Percentiles rank a stretch among this genome's conserved stretches.
phyloP scores from a whole-genome alignment of 805 yeast species.

The Saturnispora kantuleensis region DNA sequence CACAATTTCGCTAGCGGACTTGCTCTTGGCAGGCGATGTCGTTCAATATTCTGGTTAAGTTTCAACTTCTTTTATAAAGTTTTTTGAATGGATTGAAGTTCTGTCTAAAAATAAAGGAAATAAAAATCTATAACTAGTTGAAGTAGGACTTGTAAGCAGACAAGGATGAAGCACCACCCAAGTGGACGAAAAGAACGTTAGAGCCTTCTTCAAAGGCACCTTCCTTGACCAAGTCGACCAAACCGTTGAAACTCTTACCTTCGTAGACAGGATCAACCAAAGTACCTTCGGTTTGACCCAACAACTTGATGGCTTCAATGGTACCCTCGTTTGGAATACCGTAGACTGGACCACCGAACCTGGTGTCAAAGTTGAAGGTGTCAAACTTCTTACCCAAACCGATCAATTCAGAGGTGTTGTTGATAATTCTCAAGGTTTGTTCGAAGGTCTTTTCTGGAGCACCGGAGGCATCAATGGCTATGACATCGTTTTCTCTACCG shows the following conservation, averaged over 20 bases:
- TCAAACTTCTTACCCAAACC: constrained; percentile 22
- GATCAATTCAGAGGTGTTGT: constrained; percentile 25
- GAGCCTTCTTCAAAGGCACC: constrained; percentile 22
- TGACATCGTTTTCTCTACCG: constrained; percentile 26
- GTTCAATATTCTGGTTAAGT: no score
- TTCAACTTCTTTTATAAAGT: no score
- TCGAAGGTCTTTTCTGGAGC: constrained; percentile 28
- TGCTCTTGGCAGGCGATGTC: no score
- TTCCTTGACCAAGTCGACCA: constrained; percentile 21
- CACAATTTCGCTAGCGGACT: no score
- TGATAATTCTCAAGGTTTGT: constrained; percentile 27
- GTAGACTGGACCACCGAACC: constrained; percentile 28
- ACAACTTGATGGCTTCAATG: constrained; percentile 28
- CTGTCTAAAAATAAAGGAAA: neutral
- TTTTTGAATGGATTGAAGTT: no score
- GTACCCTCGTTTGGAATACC: constrained; percentile 30
- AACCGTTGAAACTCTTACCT: constrained; percentile 29
- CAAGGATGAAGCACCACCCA: constrained; percentile 28
- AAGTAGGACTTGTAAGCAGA: constrained; percentile 24
- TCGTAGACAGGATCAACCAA: constrained; percentile 30
- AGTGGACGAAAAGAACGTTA: constrained; percentile 24
- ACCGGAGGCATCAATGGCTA: constrained; percentile 29
- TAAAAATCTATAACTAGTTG: constrained; percentile 2
- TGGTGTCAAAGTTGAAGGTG: constrained; percentile 23
- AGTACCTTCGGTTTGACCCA: constrained; percentile 28